These are phyloP conservation scores for Plectosphaerella sp. DNA, from an alignment of 2,329 filamentous ascomycete species.

Conservation along the genomic window DNA sequence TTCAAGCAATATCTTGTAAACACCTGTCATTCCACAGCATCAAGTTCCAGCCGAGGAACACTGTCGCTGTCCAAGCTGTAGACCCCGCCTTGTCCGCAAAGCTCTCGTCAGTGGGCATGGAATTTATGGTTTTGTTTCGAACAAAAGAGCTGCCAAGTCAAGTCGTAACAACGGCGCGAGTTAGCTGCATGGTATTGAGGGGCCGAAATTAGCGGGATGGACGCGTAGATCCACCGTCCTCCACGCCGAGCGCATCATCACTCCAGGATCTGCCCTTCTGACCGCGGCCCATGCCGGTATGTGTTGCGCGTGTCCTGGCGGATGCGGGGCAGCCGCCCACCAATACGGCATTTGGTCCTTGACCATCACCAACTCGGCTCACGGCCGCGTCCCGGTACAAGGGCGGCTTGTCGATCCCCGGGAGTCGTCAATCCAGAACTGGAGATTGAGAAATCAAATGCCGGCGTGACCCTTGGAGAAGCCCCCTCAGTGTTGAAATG, in stretches of 20 bases:
- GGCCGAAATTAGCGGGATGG: neutral
- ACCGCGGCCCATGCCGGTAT: neutral
- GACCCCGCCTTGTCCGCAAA: no score
- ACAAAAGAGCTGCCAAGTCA: neutral
- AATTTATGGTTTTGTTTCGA: no score
- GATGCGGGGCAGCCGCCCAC: neutral
- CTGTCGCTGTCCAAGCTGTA: no score
- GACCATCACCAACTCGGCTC: neutral
- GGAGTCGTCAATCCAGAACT: neutral
- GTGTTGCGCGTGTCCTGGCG: neutral
- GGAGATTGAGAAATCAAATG: neutral
- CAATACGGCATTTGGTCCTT: neutral
- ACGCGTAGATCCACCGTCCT: neutral
- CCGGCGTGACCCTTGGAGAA: no score
- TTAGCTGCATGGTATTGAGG: neutral
- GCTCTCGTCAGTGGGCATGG: no score
- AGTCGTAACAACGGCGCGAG: neutral
- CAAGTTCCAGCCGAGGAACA: no score
- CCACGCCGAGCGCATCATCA: neutral
- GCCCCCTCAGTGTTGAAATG: no score
- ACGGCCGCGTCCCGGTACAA: neutral
- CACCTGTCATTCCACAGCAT: no score
- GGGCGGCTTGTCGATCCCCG: slow-evolving; percentile 2
- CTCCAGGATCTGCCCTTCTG: neutral
- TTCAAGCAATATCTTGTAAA: no score